These are phyloP conservation scores for Apiospora saccharicola DNA, from an alignment of 2,329 filamentous ascomycete species.

Conservation along the genomic window DNA sequence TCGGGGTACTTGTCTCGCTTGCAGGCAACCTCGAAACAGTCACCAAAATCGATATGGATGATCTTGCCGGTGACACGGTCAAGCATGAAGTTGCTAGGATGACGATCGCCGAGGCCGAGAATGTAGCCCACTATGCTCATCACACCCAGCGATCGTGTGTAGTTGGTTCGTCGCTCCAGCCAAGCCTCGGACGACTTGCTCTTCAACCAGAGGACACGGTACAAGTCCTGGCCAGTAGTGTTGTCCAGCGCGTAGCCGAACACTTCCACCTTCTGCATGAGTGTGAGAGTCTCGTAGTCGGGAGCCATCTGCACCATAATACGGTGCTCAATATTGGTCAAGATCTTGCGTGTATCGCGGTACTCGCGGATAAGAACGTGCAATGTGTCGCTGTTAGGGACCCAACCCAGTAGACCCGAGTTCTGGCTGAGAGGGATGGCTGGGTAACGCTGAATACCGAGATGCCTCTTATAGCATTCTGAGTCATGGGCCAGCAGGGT, in stretches of 20 bases:
- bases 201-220: conserved; percentile 98
- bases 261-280: conserved; percentile 99
- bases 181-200: conserved; percentile 97
- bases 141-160: conserved; percentile 93
- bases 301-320: conserved; percentile 99
- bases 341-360: conserved; percentile 93
- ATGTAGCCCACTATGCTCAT: conserved; percentile 99
- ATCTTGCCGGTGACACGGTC: conserved; percentile 96
- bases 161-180: conserved; percentile 98
- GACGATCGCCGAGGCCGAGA: conserved; percentile 91
- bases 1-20: conserved; percentile 99
- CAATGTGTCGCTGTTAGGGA: conserved; percentile 95
- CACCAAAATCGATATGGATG: conserved; percentile 98
- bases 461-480: conserved; percentile 95
- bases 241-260: conserved; percentile 99
- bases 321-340: conserved; percentile 98
- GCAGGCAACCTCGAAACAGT: conserved; percentile 99
- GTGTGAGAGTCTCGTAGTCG: conserved; percentile 96
- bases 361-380: conserved; percentile 98
- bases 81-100: conserved; percentile 97
- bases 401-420: conserved; percentile 94
- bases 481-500: conserved; percentile 92
- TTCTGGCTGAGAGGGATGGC: conserved; percentile 98
- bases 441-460: conserved; percentile 94
- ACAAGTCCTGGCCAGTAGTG: conserved; percentile 97